Conservation (phyloP, 352 stramenopile species). For the Peronospora belbahrii region DNA sequence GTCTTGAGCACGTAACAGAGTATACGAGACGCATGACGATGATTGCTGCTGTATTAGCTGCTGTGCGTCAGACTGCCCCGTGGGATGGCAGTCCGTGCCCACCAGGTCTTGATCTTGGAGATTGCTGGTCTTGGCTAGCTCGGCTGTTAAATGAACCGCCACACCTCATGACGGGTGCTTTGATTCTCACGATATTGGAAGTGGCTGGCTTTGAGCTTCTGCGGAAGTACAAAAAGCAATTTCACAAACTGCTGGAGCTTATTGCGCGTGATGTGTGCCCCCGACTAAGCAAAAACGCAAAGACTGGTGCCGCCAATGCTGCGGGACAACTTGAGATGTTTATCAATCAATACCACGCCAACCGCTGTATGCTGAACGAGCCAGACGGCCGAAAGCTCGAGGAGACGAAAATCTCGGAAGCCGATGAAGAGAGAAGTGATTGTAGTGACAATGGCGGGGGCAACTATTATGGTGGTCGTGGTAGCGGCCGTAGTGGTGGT, state of each 20-base stretch:
- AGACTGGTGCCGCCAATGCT: slow-evolving; percentile 67
- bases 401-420: slow-evolving; percentile 55
- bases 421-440: slow-evolving; percentile 64
- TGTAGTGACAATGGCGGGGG: slow-evolving; percentile 21
- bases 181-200: slow-evolving; percentile 73
- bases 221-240: slow-evolving; percentile 60
- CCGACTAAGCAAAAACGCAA: slow-evolving; percentile 58
- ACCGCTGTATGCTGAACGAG: slow-evolving; percentile 44
- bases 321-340: slow-evolving; percentile 67
- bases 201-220: slow-evolving; percentile 63
- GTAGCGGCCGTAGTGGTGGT: slow-evolving; percentile 27
- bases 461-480: slow-evolving; percentile 9
- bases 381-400: slow-evolving; percentile 58
- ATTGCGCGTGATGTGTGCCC: slow-evolving; percentile 60
- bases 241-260: slow-evolving; percentile 69
- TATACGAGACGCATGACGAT: slow-evolving; percentile 80
- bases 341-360: slow-evolving; percentile 61
- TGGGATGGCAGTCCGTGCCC: slow-evolving; percentile 51
- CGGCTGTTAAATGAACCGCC: slow-evolving; percentile 60
- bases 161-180: slow-evolving; percentile 58
- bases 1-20: slow-evolving; percentile 66
- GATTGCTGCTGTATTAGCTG: slow-evolving; percentile 56
- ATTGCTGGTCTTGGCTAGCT: slow-evolving; percentile 70
- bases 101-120: slow-evolving; percentile 42
- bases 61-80: slow-evolving; percentile 59